Evolutionary conservation across 202 grass and related monocot genomes (phyloP).

Genomic region (Panicum hallii): DNA sequence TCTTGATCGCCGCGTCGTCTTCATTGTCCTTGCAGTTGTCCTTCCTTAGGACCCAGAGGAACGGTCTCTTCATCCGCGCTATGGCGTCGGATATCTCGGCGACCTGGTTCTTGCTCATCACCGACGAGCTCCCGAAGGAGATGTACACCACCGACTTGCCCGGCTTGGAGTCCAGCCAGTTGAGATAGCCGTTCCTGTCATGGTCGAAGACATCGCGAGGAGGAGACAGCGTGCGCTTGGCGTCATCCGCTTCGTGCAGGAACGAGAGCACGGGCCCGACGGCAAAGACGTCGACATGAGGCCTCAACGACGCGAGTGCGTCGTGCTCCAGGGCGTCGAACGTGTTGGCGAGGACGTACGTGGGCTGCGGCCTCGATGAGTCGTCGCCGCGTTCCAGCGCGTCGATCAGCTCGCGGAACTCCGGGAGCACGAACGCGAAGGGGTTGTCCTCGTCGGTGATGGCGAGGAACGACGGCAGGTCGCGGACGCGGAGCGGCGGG

Average conservation of each 20-base stretch:
- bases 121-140: constrained; percentile 73
- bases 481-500: constrained; percentile 52
- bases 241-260: constrained; percentile 13
- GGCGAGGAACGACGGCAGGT: constrained; percentile 78
- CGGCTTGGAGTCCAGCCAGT: constrained; percentile 57
- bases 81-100: constrained; percentile 58
- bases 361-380: neutral
- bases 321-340: constrained; percentile 69
- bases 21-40: constrained; percentile 45
- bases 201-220: constrained; percentile 59
- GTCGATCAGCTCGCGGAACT: constrained; percentile 60
- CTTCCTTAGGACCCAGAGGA: constrained; percentile 70
- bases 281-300: constrained; percentile 52
- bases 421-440: constrained; percentile 46
- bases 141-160: constrained; percentile 71
- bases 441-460: constrained; percentile 58
- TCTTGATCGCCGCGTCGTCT: constrained; percentile 24
- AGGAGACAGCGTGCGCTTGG: neutral
- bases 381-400: constrained; percentile 37
- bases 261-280: constrained; percentile 73
- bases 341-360: constrained; percentile 66
- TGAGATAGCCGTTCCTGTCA: constrained; percentile 46
- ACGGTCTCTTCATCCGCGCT: constrained; percentile 41
- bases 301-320: constrained; percentile 49
- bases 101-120: constrained; percentile 60